Percentiles rank a stretch among this genome's conserved stretches.
Evolutionary conservation across 306 rosid species (phyloP).

Genomic region (Delonix regia): DNA sequence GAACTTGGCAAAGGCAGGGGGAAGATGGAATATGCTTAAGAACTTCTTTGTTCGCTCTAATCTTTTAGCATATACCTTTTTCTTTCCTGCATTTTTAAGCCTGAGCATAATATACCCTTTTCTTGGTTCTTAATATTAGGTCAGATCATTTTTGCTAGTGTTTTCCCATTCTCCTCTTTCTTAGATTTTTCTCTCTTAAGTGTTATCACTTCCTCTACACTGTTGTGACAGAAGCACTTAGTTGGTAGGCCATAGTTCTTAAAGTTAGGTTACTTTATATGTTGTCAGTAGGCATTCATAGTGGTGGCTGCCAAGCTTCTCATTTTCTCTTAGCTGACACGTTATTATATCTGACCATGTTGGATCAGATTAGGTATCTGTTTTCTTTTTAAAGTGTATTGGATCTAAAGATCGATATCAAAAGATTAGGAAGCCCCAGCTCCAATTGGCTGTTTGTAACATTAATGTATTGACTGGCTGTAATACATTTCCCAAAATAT

Average conservation of each 20-base stretch:
- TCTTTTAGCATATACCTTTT: not conserved
- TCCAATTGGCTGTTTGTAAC: too few relatives aligned
- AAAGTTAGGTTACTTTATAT: not conserved
- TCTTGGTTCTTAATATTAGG: constrained; percentile 20
- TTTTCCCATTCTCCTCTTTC: constrained; percentile 9
- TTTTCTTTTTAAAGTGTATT: too few relatives aligned
- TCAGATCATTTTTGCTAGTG: constrained; percentile 1
- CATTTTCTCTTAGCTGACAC: not conserved
- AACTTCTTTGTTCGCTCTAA: constrained; percentile 4
- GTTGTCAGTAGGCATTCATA: not conserved
- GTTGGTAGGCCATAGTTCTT: not conserved
- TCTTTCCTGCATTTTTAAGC: not conserved
- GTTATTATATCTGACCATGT: too few relatives aligned
- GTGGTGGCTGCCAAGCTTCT: not conserved
- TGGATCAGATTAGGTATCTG: too few relatives aligned
- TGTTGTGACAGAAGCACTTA: not conserved
- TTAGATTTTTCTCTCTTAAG: not conserved
- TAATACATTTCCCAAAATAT: too few relatives aligned
- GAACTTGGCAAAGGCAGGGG: constrained; percentile 19
- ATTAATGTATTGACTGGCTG: too few relatives aligned
- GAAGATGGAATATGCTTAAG: not conserved
- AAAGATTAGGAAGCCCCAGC: too few relatives aligned
- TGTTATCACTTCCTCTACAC: constrained; percentile 17
- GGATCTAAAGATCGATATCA: too few relatives aligned
- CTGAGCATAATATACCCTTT: constrained; percentile 4